Evolutionary conservation across 2,329 filamentous ascomycete genomes (phyloP).

Genomic region (Tolypocladium tundrense): DNA sequence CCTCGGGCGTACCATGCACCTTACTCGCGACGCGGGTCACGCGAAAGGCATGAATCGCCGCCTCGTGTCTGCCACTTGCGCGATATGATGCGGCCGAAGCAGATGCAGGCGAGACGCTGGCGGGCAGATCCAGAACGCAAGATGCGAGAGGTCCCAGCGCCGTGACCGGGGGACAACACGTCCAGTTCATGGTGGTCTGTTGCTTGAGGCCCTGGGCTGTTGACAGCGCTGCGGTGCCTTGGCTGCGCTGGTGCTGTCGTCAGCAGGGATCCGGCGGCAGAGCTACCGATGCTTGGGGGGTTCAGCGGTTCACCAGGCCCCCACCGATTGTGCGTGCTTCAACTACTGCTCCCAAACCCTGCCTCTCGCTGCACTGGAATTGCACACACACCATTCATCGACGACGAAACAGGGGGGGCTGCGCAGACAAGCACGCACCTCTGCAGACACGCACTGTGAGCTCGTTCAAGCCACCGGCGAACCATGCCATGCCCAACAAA

Average conservation of each 20-base stretch:
- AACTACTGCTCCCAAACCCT: not conserved
- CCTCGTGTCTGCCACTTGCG: constrained; percentile 5
- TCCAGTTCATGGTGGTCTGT: not conserved
- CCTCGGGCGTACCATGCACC: not conserved
- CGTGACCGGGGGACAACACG: not conserved
- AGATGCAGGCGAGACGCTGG: not conserved
- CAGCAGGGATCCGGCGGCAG: constrained; percentile 8
- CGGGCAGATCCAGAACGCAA: not conserved
- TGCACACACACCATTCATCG: not conserved
- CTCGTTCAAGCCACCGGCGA: not conserved
- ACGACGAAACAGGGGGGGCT: not conserved
- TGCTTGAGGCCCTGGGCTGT: not conserved
- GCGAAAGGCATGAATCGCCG: constrained; percentile 6
- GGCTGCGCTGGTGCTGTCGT: not conserved
- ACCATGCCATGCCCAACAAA: not conserved
- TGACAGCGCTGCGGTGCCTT: not conserved
- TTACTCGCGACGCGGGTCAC: constrained; percentile 3
- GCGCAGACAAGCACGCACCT: not conserved
- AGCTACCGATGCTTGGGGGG: constrained; percentile 6
- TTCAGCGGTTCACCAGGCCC: not conserved
- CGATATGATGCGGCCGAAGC: not conserved
- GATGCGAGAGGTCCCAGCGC: not conserved
- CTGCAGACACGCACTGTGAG: not conserved
- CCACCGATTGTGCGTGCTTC: not conserved
- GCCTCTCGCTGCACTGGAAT: not conserved